Evolutionary conservation across 495 filamentous ascomycete genomes (phyloP).

Genomic region (Halenospora varia): DNA sequence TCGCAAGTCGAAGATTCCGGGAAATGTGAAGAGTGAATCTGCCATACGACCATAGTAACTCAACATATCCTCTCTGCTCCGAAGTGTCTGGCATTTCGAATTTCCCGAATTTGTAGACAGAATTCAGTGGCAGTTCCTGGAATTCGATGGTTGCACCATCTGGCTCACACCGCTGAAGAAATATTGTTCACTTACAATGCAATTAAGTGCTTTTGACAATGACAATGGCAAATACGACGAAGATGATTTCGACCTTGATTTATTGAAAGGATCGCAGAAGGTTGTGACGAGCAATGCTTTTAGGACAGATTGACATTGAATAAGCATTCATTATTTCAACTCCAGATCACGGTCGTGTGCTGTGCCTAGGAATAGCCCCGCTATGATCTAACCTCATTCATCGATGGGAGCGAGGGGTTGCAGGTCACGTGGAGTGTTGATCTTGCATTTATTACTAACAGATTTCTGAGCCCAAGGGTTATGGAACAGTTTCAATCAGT

Average conservation of each 20-base stretch:
- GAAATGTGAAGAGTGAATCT: no score
- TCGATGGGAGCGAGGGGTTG: background rate
- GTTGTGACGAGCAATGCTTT: constrained; percentile 4
- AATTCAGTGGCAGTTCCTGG: no score
- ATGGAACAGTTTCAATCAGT: no score
- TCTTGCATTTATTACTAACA: background rate
- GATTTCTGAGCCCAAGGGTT: background rate
- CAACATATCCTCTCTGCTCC: no score
- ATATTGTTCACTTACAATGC: constrained; percentile 1
- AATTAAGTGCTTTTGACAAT: background rate
- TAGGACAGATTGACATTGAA: background rate
- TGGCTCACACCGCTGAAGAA: background rate
- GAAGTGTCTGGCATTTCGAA: no score
- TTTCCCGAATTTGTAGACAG: no score
- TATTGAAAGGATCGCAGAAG: background rate
- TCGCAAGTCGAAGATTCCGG: no score
- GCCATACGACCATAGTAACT: no score
- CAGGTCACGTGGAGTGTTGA: background rate
- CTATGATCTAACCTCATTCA: background rate
- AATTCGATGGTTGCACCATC: background rate
- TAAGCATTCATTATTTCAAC: background rate
- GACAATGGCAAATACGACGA: background rate
- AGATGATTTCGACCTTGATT: background rate
- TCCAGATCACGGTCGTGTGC: background rate
- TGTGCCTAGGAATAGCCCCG: background rate